Evolutionary conservation across 2,329 filamentous ascomycete species (phyloP).

Genomic region (Fusarium pininemorale): DNA sequence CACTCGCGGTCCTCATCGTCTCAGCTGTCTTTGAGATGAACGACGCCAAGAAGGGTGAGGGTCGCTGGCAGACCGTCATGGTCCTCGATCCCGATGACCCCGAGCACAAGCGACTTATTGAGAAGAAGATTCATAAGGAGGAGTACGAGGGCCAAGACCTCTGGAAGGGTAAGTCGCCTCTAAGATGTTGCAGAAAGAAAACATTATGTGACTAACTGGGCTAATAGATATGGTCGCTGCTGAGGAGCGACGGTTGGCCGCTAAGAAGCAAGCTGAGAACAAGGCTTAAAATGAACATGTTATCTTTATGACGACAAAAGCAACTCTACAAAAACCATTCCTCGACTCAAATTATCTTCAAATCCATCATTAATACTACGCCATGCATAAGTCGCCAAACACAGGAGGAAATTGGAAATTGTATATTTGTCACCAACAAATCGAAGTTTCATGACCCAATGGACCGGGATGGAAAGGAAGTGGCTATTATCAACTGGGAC

Average conservation of each 20-base stretch:
- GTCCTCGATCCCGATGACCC: slow-evolving; percentile 84
- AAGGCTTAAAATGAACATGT: slow-evolving; percentile 29
- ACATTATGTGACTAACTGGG: slow-evolving; percentile 8
- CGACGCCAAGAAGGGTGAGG: slow-evolving; percentile 80
- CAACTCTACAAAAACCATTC: neutral
- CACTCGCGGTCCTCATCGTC: slow-evolving; percentile 83
- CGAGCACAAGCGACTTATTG: slow-evolving; percentile 81
- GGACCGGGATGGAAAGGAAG: neutral
- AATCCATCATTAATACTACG: slow-evolving; percentile 21
- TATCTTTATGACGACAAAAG: neutral
- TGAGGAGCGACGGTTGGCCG: slow-evolving; percentile 71
- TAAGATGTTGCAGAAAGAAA: neutral
- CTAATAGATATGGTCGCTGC: slow-evolving; percentile 80
- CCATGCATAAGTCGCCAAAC: neutral
- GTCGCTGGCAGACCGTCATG: slow-evolving; percentile 85
- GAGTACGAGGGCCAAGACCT: slow-evolving; percentile 89
- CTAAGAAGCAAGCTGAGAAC: slow-evolving; percentile 47
- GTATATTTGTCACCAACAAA: neutral
- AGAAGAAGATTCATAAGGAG: slow-evolving; percentile 89
- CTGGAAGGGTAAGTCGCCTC: slow-evolving; percentile 77
- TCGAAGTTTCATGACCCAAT: neutral
- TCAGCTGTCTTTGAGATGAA: slow-evolving; percentile 82
- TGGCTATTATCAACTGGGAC: neutral
- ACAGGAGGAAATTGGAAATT: neutral
- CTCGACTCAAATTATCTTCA: neutral